Evolutionary conservation across 371 early-diverging fungal genomes (phyloP), one percentile per base, ranked within the genome.

Genomic region (Nosema muscidifuracis): DNA sequence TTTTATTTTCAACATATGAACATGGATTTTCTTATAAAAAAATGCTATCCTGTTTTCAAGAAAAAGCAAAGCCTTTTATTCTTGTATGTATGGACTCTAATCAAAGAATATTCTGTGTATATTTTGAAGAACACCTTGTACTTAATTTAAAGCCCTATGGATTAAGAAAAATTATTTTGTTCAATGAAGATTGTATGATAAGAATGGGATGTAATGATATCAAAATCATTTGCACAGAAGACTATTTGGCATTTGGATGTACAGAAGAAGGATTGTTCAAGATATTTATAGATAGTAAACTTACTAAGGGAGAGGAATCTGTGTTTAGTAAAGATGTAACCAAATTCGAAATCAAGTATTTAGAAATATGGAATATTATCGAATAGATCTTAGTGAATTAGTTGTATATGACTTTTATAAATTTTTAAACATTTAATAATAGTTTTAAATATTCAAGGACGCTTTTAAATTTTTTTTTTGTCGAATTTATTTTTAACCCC

Each of bases 191-290:
- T 12, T 4, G n/a, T n/a, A 20, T 47, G 3, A 12, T 47, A n/a
- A 43, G 42, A 18, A n/a, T 50, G 42, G 36, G 28, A 26, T 13
- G 3, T 4, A 42, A 26, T 15, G 64, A 31, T n/a, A 22, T 31
- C 12, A 44, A 44, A n/a, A 64, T 64, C 10, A 44, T 44, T 44
- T 64, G 64, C 22, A 30, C 15, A 4, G 47, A 43, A 26, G 43
- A 64, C 15, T 64, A 30, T 33, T 33, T 64, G n/a, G 64, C 64
- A n/a, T 64, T 64, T 64, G 64, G 64, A 10, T 64, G 64, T 33
- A n/a, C n/a, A n/a, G 36, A 34, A 43, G 44, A 64, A 28, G 50
- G 44, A 10, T 26, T 42, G 4, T 47, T 10, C n/a, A n/a, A n/a
- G 4, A 47, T 47, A n/a, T 47, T 47, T 12, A 47, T 47, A n/a